Base-by-base conservation (phyloP, 768 basidiomycete species). In the Solioccasus polychromus region DNA sequence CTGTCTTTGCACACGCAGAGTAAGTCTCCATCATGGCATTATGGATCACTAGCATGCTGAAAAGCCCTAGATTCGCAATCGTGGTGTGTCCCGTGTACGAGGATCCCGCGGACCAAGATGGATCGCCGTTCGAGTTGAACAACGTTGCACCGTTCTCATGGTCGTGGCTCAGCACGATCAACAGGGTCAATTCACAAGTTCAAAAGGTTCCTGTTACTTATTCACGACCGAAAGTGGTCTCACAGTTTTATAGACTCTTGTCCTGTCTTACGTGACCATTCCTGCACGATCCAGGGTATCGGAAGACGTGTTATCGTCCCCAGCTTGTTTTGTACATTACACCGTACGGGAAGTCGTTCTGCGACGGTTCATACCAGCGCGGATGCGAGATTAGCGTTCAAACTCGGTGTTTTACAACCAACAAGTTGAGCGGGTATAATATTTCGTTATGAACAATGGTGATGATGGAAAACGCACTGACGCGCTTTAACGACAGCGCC, bases 161-260 rank as follows among this genome's bases (percentile, higher is more conserved):
- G 96, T 79, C 89, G 11, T 97, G 93, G 94, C 77, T 99, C 23
- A 92, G 91, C 67, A 99, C 96, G 1, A 79, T 99, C 50, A 98
- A 96, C 62, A 82, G 96, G 29, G 95, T 97, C 11, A 97, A 95
- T 64, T 84, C 91, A 0, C 92, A 96, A 62, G 95, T 98, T 4
- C 92, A 93, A 68, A 99, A 99, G 81, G 95, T 91, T 19, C 14
- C 23, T 20, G 53, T 48, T 29, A 20, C 42, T 10, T 20, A 8
- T 14, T 36, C 10, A 12, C 10, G 15, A 10, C 9, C 5, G 36
- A 39, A 19, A 8, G 22, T 10, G 29, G 19, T 42, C 47, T 50
- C 30, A 48, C 35, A 32, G 20, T 56, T 22, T 9, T 44, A 9
- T 45, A 98, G 95, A 97, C 94, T 0, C 76, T 98, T 4, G 77